Evolutionary conservation across 1,284 basidiomycete species (phyloP), one percentile per base, ranked within the genome.

Genomic region (Tilletia walkeri): DNA sequence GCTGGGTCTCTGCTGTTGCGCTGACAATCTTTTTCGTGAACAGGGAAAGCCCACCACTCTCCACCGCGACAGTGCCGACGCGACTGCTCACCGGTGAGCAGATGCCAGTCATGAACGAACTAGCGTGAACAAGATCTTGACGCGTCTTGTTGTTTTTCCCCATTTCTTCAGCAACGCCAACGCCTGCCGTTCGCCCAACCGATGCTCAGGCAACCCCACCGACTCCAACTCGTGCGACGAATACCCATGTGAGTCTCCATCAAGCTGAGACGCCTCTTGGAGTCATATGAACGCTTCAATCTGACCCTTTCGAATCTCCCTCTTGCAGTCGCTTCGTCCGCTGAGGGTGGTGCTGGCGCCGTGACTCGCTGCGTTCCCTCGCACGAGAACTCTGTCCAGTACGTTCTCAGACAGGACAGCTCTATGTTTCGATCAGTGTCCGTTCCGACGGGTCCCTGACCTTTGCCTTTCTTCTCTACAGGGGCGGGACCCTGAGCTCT

Each of bases 191-290:
- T 72, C 72, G 1, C 78, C 78, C 53, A 79, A 79, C 66, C 74
- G 77, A 0, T 78, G 78, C 67, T 67, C 70, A 3, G 66, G 74
- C 49, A 73, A 71, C 47, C 67, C 70, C 5, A 66, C 65, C 10
- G 70, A 72, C 59, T 67, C 70, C 38, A 75, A 78, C 71, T 72
- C 73, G 49, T 78, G 76, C 69, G 74, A 78, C 45, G 76, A 78
- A 56, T 76, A 75, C 67, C 76, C 76, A 12, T 78, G 54, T 56
- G 34, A 12, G 54, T 56, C 12, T 9, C 24, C 4, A 34, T 24
- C 5, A 1, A 7, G 6, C 41, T 1, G 9, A 9, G 41, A 45
- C 3, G 3, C 41, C 9, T 45, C 14, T 14, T 45, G 41, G n/a
- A n/a, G n/a, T n/a, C n/a, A n/a, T 30, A 30, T 30, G 41, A 45